Conservation (phyloP, 1,284 basidiomycete genomes). For the Phellinidium pouzarii region DNA sequence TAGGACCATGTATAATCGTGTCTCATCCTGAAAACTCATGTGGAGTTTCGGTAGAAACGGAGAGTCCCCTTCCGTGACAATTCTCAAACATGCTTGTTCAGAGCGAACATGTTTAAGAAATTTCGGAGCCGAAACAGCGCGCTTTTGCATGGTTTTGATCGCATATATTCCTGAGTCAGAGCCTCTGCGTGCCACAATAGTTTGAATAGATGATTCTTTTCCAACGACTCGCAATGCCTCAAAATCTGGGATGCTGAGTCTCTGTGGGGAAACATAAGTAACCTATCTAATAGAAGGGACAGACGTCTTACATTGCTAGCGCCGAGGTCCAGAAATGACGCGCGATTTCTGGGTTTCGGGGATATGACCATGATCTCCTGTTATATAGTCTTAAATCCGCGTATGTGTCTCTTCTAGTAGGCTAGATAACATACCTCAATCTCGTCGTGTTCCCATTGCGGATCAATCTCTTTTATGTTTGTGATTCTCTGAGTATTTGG, state of each 20-base stretch:
- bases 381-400: neutral
- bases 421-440: conserved; percentile 23
- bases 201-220: conserved; percentile 50
- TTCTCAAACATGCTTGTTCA: conserved; percentile 57
- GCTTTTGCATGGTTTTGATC: conserved; percentile 58
- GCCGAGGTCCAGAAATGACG: conserved; percentile 14
- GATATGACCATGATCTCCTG: conserved; percentile 24
- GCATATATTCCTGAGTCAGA: conserved; percentile 39
- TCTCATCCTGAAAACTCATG: conserved; percentile 60
- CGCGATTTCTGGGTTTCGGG: conserved; percentile 22
- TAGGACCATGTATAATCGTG: conserved; percentile 52
- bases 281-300: too few species aligned
- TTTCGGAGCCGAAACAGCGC: conserved; percentile 45
- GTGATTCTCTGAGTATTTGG: conserved; percentile 8
- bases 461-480: conserved; percentile 22
- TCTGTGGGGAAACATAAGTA: conserved; percentile 13
- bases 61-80: conserved; percentile 40
- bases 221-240: conserved; percentile 49
- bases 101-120: conserved; percentile 46
- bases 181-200: conserved; percentile 38
- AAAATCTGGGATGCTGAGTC: conserved; percentile 42
- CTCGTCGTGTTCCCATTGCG: conserved; percentile 28
- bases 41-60: conserved; percentile 57
- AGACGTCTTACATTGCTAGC: conserved; percentile 3
- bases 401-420: neutral